Conservation (phyloP, 2,329 filamentous ascomycete species). For the Alternaria brassicicola region DNA sequence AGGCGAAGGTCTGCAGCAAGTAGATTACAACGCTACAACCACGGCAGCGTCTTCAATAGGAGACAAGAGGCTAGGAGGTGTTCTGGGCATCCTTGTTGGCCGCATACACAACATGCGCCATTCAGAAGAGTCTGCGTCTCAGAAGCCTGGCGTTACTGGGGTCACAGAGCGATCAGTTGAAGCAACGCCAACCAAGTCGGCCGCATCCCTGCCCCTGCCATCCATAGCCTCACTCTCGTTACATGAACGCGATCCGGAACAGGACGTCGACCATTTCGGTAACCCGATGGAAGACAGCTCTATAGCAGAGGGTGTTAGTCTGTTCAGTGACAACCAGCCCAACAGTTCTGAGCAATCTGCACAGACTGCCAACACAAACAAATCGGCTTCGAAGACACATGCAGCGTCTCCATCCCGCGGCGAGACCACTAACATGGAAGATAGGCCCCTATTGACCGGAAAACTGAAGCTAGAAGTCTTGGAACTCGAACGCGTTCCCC, state of each 20-base stretch:
- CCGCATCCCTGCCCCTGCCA: constrained; percentile 21
- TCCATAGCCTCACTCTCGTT: constrained; percentile 25
- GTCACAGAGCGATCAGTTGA: constrained; percentile 23
- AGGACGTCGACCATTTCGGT: constrained; percentile 36
- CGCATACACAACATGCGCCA: constrained; percentile 66
- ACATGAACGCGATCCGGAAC: constrained; percentile 40
- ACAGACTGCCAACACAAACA: constrained; percentile 8
- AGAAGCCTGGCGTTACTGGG: constrained; percentile 14
- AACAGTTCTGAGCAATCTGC: constrained; percentile 16
- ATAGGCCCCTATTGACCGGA: constrained; percentile 56
- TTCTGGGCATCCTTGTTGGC: constrained; percentile 71
- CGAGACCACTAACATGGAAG: constrained; percentile 1
- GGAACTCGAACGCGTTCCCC: constrained; percentile 74
- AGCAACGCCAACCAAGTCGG: constrained; percentile 27
- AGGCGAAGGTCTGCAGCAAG: constrained; percentile 65
- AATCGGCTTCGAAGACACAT: constrained; percentile 7
- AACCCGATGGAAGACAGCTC: constrained; percentile 31
- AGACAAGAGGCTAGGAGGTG: constrained; percentile 69
- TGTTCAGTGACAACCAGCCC: constrained; percentile 27
- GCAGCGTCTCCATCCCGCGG: constrained; percentile 1
- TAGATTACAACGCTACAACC: constrained; percentile 64
- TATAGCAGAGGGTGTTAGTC: constrained; percentile 34
- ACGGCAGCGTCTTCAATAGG: constrained; percentile 60
- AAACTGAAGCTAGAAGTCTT: constrained; percentile 72
- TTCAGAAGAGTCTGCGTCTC: constrained; percentile 34